Evolutionary conservation across 345 rosid species (phyloP).

Genomic region (Syzygium grande): DNA sequence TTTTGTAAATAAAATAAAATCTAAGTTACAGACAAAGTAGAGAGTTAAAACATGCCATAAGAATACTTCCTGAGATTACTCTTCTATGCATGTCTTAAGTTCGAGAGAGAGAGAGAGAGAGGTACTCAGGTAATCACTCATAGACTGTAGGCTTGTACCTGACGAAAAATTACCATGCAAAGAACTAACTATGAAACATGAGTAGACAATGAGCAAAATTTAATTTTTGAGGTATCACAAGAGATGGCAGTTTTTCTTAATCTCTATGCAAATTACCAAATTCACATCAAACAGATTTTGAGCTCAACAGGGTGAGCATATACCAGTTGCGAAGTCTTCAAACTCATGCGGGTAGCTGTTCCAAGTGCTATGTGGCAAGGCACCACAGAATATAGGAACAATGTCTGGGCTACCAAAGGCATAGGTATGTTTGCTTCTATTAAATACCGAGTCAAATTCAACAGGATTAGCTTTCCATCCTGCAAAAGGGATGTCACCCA

Average conservation of each 20-base stretch:
- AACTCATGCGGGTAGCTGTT: slow-evolving; percentile 74
- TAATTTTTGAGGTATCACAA: neutral
- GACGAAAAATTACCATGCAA: neutral
- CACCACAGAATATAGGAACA: slow-evolving; percentile 87
- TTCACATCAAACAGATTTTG: neutral
- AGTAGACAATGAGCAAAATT: neutral
- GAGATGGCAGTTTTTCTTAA: neutral
- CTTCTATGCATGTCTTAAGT: neutral
- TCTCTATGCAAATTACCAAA: neutral
- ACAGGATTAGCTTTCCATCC: slow-evolving; percentile 99
- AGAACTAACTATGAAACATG: neutral
- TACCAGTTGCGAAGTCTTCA: slow-evolving; percentile 98
- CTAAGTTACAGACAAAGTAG: neutral
- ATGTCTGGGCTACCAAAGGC: slow-evolving; percentile 94
- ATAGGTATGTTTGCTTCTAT: slow-evolving; percentile 73
- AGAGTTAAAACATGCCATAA: neutral
- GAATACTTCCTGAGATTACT: neutral
- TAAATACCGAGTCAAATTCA: slow-evolving; percentile 92
- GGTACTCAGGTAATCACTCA: neutral
- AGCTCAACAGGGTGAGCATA: slow-evolving; percentile 2
- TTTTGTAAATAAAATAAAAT: neutral
- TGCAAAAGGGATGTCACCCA: slow-evolving; percentile 16
- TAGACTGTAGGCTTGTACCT: neutral
- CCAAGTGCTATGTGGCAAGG: slow-evolving; percentile 85
- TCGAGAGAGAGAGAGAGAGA: neutral